Evolutionary conservation across 257 asterid genomes (phyloP), one percentile per base, ranked within the genome.

Genomic region (Anisodus tanguticus): DNA sequence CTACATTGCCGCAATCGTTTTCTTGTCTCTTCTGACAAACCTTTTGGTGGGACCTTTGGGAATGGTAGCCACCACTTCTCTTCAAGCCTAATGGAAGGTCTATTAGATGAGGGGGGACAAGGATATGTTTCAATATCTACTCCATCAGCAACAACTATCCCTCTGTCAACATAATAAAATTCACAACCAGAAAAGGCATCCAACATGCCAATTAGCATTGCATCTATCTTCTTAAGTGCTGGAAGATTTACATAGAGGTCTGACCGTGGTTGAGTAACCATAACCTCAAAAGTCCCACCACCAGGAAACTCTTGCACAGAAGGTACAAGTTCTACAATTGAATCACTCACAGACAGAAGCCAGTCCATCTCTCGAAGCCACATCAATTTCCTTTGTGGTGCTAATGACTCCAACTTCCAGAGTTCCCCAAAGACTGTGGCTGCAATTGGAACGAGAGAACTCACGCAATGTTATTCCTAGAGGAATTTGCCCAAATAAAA

Each of bases 11-110:
- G 92, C 90, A 94, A 79, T 39, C 85, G 84, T 87, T 87, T 94
- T 82, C 95, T 92, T 35, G 95, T 72, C 79, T 88, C 91, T 54
- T 88, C 92, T 2, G 92, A 92, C 91, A 94, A 87, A 57, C 98
- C 98, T 70, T 85, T 88, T 2, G 80, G 86, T 0, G 99, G 99
- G 82, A 96, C 97, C 87, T 90, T 93, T 3, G 98, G 99, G 85
- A 92, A 92, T 0, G 99, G 98, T 83, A 96, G 67, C 98, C 98
- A 94, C 97, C 98, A 94, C 74, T 96, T 94, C 80, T 94, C 98
- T 88, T 96, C 95, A 12, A 89, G 94, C 68, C 91, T 87, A 51
- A 87, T 19, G 13, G 97, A 96, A 86, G 92, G 92, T 85, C 97
- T 90, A 15, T 85, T 84, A 0, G 89, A 84, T 37, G 93, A 88